Conservation (phyloP, 495 filamentous ascomycete genomes). For the Aspergillus wentii region DNA sequence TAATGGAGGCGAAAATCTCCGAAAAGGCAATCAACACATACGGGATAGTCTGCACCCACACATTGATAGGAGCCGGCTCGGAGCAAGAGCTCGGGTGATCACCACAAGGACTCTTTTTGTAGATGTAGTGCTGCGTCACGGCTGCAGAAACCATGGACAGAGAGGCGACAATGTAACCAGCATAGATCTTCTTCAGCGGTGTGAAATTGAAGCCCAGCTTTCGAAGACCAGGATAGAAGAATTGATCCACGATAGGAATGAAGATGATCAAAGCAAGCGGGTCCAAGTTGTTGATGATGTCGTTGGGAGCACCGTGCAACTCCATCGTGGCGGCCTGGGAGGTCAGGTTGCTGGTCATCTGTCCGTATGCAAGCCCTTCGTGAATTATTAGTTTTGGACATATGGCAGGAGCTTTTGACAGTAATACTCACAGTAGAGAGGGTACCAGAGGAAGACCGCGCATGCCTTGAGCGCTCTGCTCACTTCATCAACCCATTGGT, state of each 20-base stretch:
- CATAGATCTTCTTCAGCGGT: slow-evolving; percentile 63
- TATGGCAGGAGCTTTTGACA: slow-evolving; percentile 7
- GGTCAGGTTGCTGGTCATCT: slow-evolving; percentile 60
- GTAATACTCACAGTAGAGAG: slow-evolving; percentile 50
- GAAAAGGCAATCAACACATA: slow-evolving; percentile 62
- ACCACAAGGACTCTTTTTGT: slow-evolving; percentile 51
- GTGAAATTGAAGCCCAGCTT: slow-evolving; percentile 54
- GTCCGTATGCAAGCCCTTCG: slow-evolving; percentile 48
- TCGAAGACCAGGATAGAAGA: slow-evolving; percentile 61
- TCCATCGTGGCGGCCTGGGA: slow-evolving; percentile 47
- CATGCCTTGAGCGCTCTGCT: slow-evolving; percentile 46
- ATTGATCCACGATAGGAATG: slow-evolving; percentile 61
- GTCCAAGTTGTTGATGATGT: slow-evolving; percentile 68
- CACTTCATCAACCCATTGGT: slow-evolving; percentile 51
- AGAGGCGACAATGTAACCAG: slow-evolving; percentile 58
- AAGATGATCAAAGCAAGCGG: slow-evolving; percentile 64
- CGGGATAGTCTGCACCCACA: slow-evolving; percentile 53
- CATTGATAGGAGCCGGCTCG: slow-evolving; percentile 38
- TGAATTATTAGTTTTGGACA: not conserved
- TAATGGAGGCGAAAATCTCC: slow-evolving; percentile 63
- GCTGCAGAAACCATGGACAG: slow-evolving; percentile 56
- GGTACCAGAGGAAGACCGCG: slow-evolving; percentile 50
- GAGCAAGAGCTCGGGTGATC: slow-evolving; percentile 41
- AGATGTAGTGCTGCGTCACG: slow-evolving; percentile 64
- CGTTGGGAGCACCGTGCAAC: slow-evolving; percentile 56